These are phyloP conservation scores for Cucurbita pepo DNA, from an alignment of 306 rosid genomes.

Conservation along the genomic window DNA sequence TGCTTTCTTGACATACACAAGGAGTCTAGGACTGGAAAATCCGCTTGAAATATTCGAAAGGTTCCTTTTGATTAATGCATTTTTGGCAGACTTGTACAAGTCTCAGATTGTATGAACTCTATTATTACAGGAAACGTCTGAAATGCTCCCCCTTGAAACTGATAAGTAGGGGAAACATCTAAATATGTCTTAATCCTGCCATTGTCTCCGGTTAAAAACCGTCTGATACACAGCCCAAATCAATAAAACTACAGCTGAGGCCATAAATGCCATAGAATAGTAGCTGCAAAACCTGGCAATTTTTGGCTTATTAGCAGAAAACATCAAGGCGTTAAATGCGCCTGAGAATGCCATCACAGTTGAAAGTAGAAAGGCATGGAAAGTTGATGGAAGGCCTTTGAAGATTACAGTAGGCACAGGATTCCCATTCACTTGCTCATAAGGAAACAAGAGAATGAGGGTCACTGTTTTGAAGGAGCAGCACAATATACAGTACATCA, in stretches of 20 bases:
- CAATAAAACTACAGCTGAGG: not conserved
- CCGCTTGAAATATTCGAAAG: not conserved
- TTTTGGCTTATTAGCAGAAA: not conserved
- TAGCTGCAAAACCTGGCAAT: not conserved
- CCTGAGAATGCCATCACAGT: constrained; percentile 2
- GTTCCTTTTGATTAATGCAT: not conserved
- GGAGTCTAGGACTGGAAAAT: not conserved
- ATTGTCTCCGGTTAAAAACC: not conserved
- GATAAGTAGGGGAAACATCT: not conserved
- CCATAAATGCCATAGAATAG: not conserved
- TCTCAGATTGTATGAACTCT: not conserved
- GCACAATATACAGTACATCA: not conserved
- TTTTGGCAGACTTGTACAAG: not conserved
- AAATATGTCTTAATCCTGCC: not conserved
- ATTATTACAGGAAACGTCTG: not conserved
- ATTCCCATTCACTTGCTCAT: constrained; percentile 3
- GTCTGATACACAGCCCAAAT: not conserved
- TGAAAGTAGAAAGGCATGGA: constrained; percentile 1
- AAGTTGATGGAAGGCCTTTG: constrained; percentile 2
- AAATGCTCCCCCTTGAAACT: not conserved
- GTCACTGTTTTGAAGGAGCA: not conserved
- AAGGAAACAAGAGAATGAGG: constrained; percentile 2
- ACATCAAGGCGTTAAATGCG: not conserved
- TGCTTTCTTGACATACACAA: not conserved
- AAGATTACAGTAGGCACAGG: constrained; percentile 2